Evolutionary conservation across 305 asterid species (phyloP).

Genomic region (Coffea humblotiana): DNA sequence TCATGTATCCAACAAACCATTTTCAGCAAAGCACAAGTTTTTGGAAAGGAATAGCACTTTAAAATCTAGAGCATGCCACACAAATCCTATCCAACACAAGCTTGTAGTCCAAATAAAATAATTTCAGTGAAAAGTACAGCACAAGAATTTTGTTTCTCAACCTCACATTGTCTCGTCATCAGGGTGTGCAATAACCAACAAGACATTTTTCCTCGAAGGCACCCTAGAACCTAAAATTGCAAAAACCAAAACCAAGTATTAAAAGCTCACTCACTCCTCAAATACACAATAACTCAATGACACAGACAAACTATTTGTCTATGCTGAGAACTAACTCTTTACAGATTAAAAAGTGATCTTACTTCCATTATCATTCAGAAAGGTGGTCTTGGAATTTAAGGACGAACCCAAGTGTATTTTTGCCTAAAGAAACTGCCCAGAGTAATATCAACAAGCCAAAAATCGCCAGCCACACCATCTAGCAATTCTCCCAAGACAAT

Average conservation of each 20-base stretch:
- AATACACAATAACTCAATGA: neutral
- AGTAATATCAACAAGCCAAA: constrained; percentile 34
- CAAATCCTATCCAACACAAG: neutral
- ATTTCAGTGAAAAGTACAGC: neutral
- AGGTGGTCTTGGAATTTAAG: constrained; percentile 35
- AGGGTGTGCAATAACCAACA: constrained; percentile 89
- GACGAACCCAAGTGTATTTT: constrained; percentile 38
- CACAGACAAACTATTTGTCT: neutral
- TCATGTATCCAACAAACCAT: neutral
- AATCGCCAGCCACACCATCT: constrained; percentile 53
- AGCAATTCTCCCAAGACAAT: constrained; percentile 11
- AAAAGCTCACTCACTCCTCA: neutral
- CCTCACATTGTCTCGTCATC: constrained; percentile 93
- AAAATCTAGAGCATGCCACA: neutral
- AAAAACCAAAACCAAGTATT: neutral
- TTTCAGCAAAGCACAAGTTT: neutral
- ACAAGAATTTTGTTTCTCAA: constrained; percentile 13
- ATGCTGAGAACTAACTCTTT: neutral
- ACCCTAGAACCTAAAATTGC: constrained; percentile 25
- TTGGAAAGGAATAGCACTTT: neutral
- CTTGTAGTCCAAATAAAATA: neutral
- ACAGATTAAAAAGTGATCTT: constrained; percentile 1
- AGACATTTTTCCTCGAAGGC: constrained; percentile 50
- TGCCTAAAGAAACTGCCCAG: constrained; percentile 62
- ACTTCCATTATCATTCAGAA: constrained; percentile 40